Base-by-base conservation (phyloP, 257 asterid genomes). In the Solanum chiquidenum region DNA sequence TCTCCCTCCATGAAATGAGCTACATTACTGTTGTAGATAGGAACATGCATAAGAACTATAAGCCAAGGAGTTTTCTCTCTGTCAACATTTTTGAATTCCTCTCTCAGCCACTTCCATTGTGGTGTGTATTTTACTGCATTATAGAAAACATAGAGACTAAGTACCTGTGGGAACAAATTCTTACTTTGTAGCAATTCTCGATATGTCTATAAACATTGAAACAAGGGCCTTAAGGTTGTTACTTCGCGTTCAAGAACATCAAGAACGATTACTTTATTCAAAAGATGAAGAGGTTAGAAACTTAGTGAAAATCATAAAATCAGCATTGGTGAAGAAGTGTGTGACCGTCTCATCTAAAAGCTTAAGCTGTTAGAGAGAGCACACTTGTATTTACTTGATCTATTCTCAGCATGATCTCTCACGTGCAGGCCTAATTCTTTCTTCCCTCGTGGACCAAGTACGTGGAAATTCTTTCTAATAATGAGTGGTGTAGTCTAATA, bases 1-100 rank as follows among this genome's bases (percentile, higher is more conserved):
- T 97, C 99, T n/a, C 98, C 99, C 91, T 97, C 99, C 97, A 93
- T 89, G 93, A 90, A 95, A 91, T 97, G 99, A 89, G 98, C 99
- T 89, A 90, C 92, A 86, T 97, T 97, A 88, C 95, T 95, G 86
- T 93, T 95, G 96, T 97, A 97, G 38, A 97, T 93, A 7, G 99
- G 99, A 87, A 92, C 94, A 89, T 97, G 99, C 98, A 94, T 95
- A 92, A 97, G 91, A 38, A 97, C 98, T 84, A 97, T 94, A 80
- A 97, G 96, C 99, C 99, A 97, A 75, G 99, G 98, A 89, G 99
- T 97, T 89, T 92, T 95, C 90, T 93, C 95, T 90, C 99, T 90
- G 93, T 96, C 96, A 7, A 96, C 96, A 55, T 86, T 92, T 83
- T 92, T 87, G 5, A 95, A 82, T 91, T 96, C 99, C 82, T 92